These are phyloP conservation scores for Acephala macrosclerotiorum DNA, from an alignment of 2,329 filamentous ascomycete species.

Conservation along the genomic window DNA sequence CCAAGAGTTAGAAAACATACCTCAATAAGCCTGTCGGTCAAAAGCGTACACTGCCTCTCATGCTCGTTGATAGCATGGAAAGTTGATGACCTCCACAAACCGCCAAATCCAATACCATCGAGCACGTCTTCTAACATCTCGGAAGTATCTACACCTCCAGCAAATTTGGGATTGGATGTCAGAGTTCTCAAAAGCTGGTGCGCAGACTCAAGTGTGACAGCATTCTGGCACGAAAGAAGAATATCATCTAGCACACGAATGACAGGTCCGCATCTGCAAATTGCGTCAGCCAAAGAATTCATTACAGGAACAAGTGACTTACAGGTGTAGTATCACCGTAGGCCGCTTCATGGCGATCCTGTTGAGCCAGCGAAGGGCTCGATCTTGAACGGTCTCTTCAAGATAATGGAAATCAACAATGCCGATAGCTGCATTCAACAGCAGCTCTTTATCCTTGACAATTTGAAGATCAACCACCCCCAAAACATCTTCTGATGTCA, in stretches of 20 bases:
- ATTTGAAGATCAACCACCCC: slow-evolving; percentile 52
- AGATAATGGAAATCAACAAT: slow-evolving; percentile 71
- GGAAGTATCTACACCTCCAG: slow-evolving; percentile 55
- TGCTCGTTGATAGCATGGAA: slow-evolving; percentile 42
- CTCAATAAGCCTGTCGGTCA: slow-evolving; percentile 36
- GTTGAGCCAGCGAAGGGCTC: slow-evolving; percentile 66
- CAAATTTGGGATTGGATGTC: slow-evolving; percentile 60
- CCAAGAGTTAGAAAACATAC: slow-evolving; percentile 10
- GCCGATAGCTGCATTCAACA: slow-evolving; percentile 69
- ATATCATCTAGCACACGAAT: slow-evolving; percentile 66
- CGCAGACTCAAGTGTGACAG: slow-evolving; percentile 64
- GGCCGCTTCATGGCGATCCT: slow-evolving; percentile 62
- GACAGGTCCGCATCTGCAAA: slow-evolving; percentile 60
- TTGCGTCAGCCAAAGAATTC: slow-evolving; percentile 15
- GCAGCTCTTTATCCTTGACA: slow-evolving; percentile 66
- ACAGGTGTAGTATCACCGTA: slow-evolving; percentile 65
- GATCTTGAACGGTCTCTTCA: slow-evolving; percentile 67
- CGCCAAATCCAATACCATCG: slow-evolving; percentile 67
- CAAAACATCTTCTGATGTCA: slow-evolving; percentile 48
- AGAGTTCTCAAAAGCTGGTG: slow-evolving; percentile 66
- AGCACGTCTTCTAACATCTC: slow-evolving; percentile 60
- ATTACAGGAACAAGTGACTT: slow-evolving; percentile 42
- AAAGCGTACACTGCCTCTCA: slow-evolving; percentile 41
- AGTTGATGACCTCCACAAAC: slow-evolving; percentile 60
- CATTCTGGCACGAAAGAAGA: slow-evolving; percentile 66